Percentiles rank a stretch among this genome's conserved stretches.
Conservation (phyloP, 306 rosid species). For the Malus fusca region DNA sequence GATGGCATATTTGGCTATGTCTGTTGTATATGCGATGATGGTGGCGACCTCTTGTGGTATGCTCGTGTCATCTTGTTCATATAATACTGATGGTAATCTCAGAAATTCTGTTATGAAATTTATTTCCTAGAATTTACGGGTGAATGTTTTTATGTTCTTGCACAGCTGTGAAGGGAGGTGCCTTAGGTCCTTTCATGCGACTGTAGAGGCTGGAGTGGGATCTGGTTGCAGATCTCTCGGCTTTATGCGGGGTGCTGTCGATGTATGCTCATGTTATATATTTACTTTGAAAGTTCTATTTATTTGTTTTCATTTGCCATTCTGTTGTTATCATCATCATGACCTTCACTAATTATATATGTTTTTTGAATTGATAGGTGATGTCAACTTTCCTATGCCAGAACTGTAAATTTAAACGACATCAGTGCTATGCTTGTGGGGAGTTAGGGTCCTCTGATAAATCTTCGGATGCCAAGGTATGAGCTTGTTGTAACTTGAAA, state of each 20-base stretch:
- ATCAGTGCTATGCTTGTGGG: slow-evolving; percentile 68
- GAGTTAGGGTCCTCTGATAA: slow-evolving; percentile 57
- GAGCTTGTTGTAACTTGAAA: not conserved
- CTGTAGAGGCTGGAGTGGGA: slow-evolving; percentile 24
- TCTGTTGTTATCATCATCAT: not conserved
- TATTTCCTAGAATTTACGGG: not conserved
- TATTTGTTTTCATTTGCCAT: slow-evolving; percentile 12
- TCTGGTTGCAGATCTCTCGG: slow-evolving; percentile 49
- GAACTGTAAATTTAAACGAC: slow-evolving; percentile 52
- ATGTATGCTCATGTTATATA: slow-evolving; percentile 20
- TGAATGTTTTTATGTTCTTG: not conserved
- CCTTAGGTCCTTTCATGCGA: slow-evolving; percentile 65
- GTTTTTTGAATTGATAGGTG: slow-evolving; percentile 39
- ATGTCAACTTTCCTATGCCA: slow-evolving; percentile 42
- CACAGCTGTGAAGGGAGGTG: slow-evolving; percentile 64
- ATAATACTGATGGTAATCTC: not conserved
- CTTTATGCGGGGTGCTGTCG: slow-evolving; percentile 27
- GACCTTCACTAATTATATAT: slow-evolving; percentile 8
- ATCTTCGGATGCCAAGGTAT: slow-evolving; percentile 48
- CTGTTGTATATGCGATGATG: slow-evolving; percentile 66
- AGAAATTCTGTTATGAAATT: not conserved
- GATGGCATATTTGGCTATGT: slow-evolving; percentile 51
- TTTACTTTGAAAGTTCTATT: not conserved
- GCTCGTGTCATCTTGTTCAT: not conserved
- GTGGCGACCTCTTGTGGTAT: slow-evolving; percentile 63